Conservation (phyloP, 805 yeast species). For the Ascoidea asiatica region DNA sequence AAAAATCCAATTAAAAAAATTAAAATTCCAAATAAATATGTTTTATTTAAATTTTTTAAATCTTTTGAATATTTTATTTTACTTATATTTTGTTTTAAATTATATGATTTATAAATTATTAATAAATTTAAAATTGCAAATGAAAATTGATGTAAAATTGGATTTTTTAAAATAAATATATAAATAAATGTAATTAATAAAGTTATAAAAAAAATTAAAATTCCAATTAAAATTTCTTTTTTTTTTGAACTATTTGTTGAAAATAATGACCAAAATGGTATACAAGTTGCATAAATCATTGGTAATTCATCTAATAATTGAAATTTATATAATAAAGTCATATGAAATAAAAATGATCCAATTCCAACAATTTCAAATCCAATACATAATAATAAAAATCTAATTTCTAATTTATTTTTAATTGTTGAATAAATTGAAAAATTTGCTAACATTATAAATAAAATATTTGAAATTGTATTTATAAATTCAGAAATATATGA, state of each 20-base stretch:
- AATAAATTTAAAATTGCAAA: slow-evolving; percentile 69
- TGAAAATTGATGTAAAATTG: slow-evolving; percentile 79
- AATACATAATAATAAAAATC: slow-evolving; percentile 58
- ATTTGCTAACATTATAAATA: slow-evolving; percentile 41
- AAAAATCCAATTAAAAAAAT: slow-evolving; percentile 64
- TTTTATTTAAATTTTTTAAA: slow-evolving; percentile 28
- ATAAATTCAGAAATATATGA: slow-evolving; percentile 81
- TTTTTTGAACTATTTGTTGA: slow-evolving; percentile 34
- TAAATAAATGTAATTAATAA: slow-evolving; percentile 56
- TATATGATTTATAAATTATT: slow-evolving; percentile 48
- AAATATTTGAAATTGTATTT: slow-evolving; percentile 69
- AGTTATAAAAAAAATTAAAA: slow-evolving; percentile 21
- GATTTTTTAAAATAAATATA: slow-evolving; percentile 51
- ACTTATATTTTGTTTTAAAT: slow-evolving; percentile 24
- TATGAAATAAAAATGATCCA: slow-evolving; percentile 92
- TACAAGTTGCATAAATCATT: slow-evolving; percentile 95
- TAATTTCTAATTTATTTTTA: slow-evolving; percentile 45
- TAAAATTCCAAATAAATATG: slow-evolving; percentile 45
- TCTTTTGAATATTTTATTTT: slow-evolving; percentile 3
- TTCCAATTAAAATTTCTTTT: slow-evolving; percentile 7
- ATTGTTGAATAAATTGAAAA: slow-evolving; percentile 51
- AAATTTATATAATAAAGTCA: slow-evolving; percentile 82
- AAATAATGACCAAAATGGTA: slow-evolving; percentile 80
- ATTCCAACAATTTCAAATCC: slow-evolving; percentile 87
- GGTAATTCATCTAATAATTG: slow-evolving; percentile 93